Evolutionary conservation across 805 yeast species (phyloP).

Genomic region (Yarrowia yakushimensis): DNA sequence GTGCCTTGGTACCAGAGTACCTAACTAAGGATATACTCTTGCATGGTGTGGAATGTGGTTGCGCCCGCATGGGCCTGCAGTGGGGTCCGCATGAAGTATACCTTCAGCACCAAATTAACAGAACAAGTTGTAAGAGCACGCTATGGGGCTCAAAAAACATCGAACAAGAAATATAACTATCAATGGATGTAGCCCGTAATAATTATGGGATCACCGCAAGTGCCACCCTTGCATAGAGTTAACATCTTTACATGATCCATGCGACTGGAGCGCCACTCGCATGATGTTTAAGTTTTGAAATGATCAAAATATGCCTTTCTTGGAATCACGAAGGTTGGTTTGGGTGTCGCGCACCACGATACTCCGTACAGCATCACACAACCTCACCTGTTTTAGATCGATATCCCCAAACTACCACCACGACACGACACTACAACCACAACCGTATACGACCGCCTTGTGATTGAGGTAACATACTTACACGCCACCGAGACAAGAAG

Average conservation of each 20-base stretch:
- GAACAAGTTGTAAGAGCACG: neutral
- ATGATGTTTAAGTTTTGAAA: neutral
- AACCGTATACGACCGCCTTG: neutral
- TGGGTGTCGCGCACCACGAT: slow-evolving; percentile 22
- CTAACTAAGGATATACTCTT: too few species aligned
- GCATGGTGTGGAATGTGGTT: slow-evolving; percentile 6
- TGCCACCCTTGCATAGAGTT: neutral
- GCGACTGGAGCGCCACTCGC: slow-evolving; percentile 10
- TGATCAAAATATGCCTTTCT: neutral
- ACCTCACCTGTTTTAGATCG: slow-evolving; percentile 1
- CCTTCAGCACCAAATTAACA: neutral
- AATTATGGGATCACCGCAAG: neutral
- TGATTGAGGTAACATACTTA: neutral
- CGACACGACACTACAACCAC: neutral
- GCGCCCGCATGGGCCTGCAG: neutral
- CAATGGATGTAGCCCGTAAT: neutral
- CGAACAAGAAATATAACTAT: neutral
- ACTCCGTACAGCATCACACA: slow-evolving; percentile 15
- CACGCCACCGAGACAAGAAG: neutral
- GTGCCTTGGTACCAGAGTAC: too few species aligned
- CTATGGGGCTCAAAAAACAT: neutral
- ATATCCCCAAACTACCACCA: neutral
- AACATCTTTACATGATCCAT: slow-evolving; percentile 18
- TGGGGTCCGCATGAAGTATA: neutral
- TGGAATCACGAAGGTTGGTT: slow-evolving; percentile 19